Evolutionary conservation across 2,329 filamentous ascomycete species (phyloP), one percentile per base, ranked within the genome.

Genomic region (Penicillium sclerotigenum): DNA sequence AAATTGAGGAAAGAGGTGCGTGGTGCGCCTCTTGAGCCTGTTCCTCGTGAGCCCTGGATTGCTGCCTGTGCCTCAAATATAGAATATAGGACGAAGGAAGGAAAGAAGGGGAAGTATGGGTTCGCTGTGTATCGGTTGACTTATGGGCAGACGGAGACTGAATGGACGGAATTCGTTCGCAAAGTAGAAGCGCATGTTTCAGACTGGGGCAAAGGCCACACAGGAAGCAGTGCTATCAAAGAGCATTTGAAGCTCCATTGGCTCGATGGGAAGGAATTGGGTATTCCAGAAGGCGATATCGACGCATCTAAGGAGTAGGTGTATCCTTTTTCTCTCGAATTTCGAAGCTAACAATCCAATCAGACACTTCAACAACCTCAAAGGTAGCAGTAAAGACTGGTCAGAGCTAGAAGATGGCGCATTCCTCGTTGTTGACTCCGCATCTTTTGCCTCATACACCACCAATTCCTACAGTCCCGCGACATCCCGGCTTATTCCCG

Each of bases 71-170:
- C 49, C 29, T 13, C 34, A 2, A 14, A 9, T 4, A 34, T 52
- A 2, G 8, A 50, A n/a, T 14, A 7, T 26, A 18, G 6, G 31
- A 18, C 13, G 29, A n/a, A 36, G 10, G 8, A 40, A 2, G 33
- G 37, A 10, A 47, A 36, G 6, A 13, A 29, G n/a, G 43, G 18
- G n/a, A 31, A 31, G 4, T 57, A 45, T 24, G 62, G 65, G 18
- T 33, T 68, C 5, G 59, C 52, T 3, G 59, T 69, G 11, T 71
- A 71, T 52, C 60, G 66, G 13, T 55, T 69, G 14, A 63, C 60
- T 0, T 66, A 67, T 31, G 34, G 57, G 10, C 56, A 62, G 16
- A 59, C 55, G 2, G 63, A 68, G 5, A 34, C 38, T 3, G 61
- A 68, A 41, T 71, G 67, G 67, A 31, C 28, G 1, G 46, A n/a